A percentile compares a stretch with the other conserved stretches of the same genome.
Evolutionary conservation across 495 filamentous ascomycete genomes (phyloP).

Genomic region (Cercophora scortea): DNA sequence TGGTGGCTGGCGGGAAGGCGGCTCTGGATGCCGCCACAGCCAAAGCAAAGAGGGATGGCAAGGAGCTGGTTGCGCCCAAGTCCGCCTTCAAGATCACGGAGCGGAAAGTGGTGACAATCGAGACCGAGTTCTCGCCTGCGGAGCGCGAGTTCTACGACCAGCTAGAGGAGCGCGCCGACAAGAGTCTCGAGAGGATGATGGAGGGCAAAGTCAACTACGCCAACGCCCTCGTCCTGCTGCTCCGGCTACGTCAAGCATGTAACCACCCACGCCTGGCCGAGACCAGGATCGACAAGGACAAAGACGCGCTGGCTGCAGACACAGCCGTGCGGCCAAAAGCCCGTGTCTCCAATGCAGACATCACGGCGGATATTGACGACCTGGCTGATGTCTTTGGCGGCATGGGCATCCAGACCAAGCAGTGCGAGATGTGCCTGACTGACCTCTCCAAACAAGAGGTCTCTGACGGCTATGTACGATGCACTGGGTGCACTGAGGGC

Average conservation of each 20-base stretch:
- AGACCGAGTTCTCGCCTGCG: slow-evolving; percentile 67
- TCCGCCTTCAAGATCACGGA: slow-evolving; percentile 77
- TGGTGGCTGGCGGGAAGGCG: slow-evolving; percentile 60
- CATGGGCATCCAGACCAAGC: slow-evolving; percentile 69
- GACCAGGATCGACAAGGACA: slow-evolving; percentile 75
- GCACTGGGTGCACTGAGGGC: slow-evolving; percentile 19
- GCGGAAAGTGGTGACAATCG: slow-evolving; percentile 75
- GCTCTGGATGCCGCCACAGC: slow-evolving; percentile 33
- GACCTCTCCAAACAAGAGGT: slow-evolving; percentile 55
- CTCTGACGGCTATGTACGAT: slow-evolving; percentile 45
- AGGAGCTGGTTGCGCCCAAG: slow-evolving; percentile 30
- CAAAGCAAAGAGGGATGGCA: slow-evolving; percentile 41
- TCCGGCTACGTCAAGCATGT: slow-evolving; percentile 85
- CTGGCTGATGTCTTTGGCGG: slow-evolving; percentile 80
- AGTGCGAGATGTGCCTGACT: slow-evolving; percentile 82
- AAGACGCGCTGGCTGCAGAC: slow-evolving; percentile 69
- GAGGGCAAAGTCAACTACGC: slow-evolving; percentile 45
- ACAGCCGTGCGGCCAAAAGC: slow-evolving; percentile 35
- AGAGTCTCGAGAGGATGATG: slow-evolving; percentile 83
- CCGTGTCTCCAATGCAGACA: slow-evolving; percentile 38
- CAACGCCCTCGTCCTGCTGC: slow-evolving; percentile 72
- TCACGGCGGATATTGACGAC: slow-evolving; percentile 56
- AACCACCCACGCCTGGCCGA: slow-evolving; percentile 87
- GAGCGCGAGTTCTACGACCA: slow-evolving; percentile 81
- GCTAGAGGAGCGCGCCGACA: slow-evolving; percentile 75